phyloP scores from a whole-genome alignment of 169 alveolate genomes.

The Besnoitia besnoiti region DNA sequence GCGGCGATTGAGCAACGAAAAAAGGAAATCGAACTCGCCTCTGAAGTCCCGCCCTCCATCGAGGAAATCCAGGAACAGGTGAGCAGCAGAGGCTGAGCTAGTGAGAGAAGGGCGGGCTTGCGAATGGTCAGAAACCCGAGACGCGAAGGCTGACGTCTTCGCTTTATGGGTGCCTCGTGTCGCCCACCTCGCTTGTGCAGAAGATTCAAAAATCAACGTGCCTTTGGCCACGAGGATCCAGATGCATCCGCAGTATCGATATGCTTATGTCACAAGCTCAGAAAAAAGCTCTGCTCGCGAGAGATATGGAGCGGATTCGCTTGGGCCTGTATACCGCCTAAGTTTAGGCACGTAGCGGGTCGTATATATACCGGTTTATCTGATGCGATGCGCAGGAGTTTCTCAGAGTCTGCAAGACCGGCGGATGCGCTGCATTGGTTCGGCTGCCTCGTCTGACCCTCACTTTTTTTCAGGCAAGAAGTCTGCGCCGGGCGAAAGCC shows the following conservation, averaged over 20 bases:
- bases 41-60: not conserved
- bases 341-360: no score
- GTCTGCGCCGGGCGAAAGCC: not conserved
- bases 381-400: no score
- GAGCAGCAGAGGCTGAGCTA: not conserved
- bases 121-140: not conserved
- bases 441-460: not conserved
- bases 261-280: no score
- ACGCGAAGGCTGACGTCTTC: not conserved
- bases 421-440: no score
- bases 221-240: no score
- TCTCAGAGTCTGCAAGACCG: not conserved
- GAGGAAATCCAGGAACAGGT: not conserved
- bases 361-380: no score
- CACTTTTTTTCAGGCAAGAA: not conserved
- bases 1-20: not conserved
- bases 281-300: no score
- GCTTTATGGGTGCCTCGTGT: not conserved
- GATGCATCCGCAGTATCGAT: no score
- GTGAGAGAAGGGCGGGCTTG: not conserved
- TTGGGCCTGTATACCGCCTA: no score
- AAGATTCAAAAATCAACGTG: no score
- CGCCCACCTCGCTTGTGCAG: not conserved
- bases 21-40: not conserved
- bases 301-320: no score